Base-by-base conservation (phyloP, 202 grass and related monocot genomes). In the Dendrocalamus latiflorus region DNA sequence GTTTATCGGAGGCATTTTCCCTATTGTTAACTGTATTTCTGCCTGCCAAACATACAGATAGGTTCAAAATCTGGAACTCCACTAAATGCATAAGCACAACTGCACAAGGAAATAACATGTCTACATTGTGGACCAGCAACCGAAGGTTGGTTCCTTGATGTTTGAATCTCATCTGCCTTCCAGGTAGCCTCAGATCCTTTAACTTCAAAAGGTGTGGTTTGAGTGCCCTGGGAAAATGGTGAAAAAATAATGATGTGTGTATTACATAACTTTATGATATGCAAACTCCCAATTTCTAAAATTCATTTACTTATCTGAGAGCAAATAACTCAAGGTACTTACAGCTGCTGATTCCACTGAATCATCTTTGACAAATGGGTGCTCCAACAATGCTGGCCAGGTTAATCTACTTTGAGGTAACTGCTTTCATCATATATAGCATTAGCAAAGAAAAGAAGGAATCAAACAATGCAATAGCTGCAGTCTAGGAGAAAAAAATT, bases 311-410 rank as follows among this genome's bases (percentile, higher is more conserved):
- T n/a, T n/a, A n/a, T n/a, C n/a, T n/a, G n/a, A n/a, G n/a, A n/a
- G n/a, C n/a, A n/a, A n/a, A n/a, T n/a, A n/a, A n/a, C n/a, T n/a
- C n/a, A n/a, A n/a, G n/a, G n/a, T n/a, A n/a, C n/a, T n/a, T n/a
- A n/a, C n/a, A n/a, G n/a, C n/a, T n/a, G n/a, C n/a, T n/a, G n/a
- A n/a, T n/a, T n/a, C n/a, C n/a, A n/a, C n/a, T n/a, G n/a, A n/a
- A n/a, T n/a, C n/a, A n/a, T n/a, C n/a, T n/a, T n/a, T n/a, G n/a
- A n/a, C n/a, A n/a, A n/a, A n/a, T n/a, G n/a, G n/a, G n/a, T 95
- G 95, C 53, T 98, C 95, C 69, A 98, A 75, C 70, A 98, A 72
- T 80, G 89, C 81, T 68, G 92, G 92, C 95, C 95, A 98, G 82
- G 90, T 90, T 88, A 98, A 81, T 80, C 95, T 93, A 86, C 84